These are phyloP conservation scores for Leucosporidium scottii DNA, from an alignment of 768 basidiomycete species.

Conservation along the genomic window DNA sequence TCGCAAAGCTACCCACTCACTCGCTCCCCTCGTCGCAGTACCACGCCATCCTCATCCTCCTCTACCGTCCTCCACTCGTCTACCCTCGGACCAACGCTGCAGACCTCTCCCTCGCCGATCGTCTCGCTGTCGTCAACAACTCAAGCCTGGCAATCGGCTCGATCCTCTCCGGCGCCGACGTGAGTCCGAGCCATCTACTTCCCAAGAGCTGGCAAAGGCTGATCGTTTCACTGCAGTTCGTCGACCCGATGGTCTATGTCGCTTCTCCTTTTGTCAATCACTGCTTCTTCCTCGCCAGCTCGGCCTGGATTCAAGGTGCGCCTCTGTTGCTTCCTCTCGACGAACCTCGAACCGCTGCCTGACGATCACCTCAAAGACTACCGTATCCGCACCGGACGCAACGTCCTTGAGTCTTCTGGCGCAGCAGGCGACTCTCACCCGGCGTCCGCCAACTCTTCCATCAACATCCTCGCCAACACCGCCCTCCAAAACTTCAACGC, in stretches of 20 bases:
- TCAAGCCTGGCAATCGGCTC: constrained; percentile 34
- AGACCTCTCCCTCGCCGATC: constrained; percentile 13
- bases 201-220: background rate
- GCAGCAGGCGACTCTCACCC: background rate
- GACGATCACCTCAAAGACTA: background rate
- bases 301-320: constrained; percentile 7
- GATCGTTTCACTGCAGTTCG: constrained; percentile 3
- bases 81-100: constrained; percentile 19
- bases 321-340: background rate
- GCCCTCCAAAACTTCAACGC: background rate
- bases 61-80: constrained; percentile 6
- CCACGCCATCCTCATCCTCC: background rate
- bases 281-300: constrained; percentile 33
- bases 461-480: background rate
- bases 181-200: background rate
- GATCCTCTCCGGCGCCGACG: constrained; percentile 36
- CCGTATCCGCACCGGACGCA: constrained; percentile 5
- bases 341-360: background rate
- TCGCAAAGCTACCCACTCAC: no score
- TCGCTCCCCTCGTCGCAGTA: no score
- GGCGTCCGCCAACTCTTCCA: background rate
- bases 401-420: background rate
- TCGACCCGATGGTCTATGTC: constrained; percentile 28
- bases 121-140: constrained; percentile 17
- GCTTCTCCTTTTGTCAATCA: constrained; percentile 36